A percentile compares a stretch with the other conserved stretches of the same genome.
These are phyloP conservation scores for Termitomyces bulborhizus DNA, from an alignment of 768 basidiomycete genomes.

Conservation along the genomic window DNA sequence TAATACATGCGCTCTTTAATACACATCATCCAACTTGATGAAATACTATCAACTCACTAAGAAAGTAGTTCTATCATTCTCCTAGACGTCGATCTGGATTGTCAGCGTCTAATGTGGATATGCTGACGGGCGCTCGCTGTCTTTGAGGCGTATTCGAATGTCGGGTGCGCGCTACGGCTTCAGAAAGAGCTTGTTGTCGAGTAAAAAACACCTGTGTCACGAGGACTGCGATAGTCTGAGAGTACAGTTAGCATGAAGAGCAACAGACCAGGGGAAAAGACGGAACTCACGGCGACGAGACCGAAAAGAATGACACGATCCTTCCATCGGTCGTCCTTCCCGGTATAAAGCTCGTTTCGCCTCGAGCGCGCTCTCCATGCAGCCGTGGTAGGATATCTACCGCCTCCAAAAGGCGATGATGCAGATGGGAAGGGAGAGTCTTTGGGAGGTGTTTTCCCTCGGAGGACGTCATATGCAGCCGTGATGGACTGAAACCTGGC, in stretches of 20 bases:
- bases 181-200: conserved; percentile 24
- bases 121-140: not conserved
- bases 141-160: not conserved
- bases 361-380: conserved; percentile 40
- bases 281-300: conserved; percentile 40
- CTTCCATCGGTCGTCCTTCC: conserved; percentile 63
- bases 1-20: not conserved
- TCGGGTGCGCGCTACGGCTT: conserved; percentile 10
- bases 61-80: not conserved
- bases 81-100: conserved; percentile 9
- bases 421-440: conserved; percentile 7
- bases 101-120: conserved; percentile 5
- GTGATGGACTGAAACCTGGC: conserved; percentile 65
- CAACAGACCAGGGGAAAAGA: not conserved
- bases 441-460: conserved; percentile 32
- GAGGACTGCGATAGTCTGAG: conserved; percentile 26
- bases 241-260: not conserved
- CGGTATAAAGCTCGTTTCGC: conserved; percentile 42
- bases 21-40: not conserved
- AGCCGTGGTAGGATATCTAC: conserved; percentile 26
- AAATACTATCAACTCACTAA: not conserved
- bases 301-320: conserved; percentile 55
- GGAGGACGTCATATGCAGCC: conserved; percentile 60
- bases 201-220: conserved; percentile 25
- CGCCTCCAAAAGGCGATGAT: conserved; percentile 10